A percentile compares a stretch with the other conserved stretches of the same genome.
Evolutionary conservation across 75 land plant species (phyloP).

Genomic region (Pinus albicaulis): DNA sequence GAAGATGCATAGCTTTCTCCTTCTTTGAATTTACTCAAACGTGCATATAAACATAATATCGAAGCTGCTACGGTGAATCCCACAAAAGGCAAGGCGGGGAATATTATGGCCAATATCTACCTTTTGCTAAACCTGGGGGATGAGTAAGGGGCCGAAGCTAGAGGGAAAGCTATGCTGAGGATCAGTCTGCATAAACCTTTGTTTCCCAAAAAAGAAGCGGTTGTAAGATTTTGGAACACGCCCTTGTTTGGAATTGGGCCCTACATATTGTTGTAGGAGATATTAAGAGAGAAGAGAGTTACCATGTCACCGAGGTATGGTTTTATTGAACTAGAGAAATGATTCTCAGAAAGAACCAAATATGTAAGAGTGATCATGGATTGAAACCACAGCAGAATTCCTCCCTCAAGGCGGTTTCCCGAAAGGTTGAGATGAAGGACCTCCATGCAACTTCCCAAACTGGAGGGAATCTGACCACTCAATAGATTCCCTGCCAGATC

Average conservation of each 20-base stretch:
- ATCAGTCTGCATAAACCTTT: constrained; percentile 12
- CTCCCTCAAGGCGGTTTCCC: constrained; percentile 20
- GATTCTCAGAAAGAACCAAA: constrained; percentile 23
- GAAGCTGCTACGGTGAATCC: background rate
- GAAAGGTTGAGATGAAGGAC: constrained; percentile 28
- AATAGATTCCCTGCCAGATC: constrained; percentile 52
- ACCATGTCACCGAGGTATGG: constrained; percentile 9
- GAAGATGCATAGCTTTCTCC: too few species aligned
- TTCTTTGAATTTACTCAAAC: too few species aligned
- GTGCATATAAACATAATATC: background rate
- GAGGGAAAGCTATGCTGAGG: constrained; percentile 11
- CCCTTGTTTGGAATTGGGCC: constrained; percentile 24
- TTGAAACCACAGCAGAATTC: constrained; percentile 13
- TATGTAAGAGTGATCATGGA: constrained; percentile 19
- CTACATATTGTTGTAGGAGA: constrained; percentile 19
- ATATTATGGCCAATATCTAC: background rate
- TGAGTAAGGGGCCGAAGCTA: background rate
- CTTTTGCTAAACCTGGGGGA: background rate
- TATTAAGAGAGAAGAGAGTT: constrained; percentile 12
- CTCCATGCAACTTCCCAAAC: constrained; percentile 47
- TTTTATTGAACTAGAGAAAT: constrained; percentile 20
- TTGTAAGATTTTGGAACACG: constrained; percentile 7
- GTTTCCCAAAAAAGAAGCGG: constrained; percentile 26
- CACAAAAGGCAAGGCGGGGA: background rate
- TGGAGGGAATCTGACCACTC: constrained; percentile 48